Conservation (phyloP, 345 rosid species). For the Salix arbutifolia region DNA sequence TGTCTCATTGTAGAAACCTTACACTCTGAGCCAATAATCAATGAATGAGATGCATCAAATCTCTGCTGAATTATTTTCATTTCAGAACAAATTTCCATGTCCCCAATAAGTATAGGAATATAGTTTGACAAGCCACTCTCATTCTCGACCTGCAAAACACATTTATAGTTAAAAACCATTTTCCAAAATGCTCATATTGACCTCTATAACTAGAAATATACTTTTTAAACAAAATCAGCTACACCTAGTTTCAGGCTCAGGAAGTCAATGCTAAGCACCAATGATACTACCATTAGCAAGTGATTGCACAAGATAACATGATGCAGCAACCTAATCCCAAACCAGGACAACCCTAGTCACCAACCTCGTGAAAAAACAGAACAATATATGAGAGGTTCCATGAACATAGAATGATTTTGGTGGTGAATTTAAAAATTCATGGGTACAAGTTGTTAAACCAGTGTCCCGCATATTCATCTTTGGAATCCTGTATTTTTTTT, state of each 20-base stretch:
- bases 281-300: neutral
- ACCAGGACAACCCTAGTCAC: neutral
- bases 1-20: conserved; percentile 43
- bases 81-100: conserved; percentile 68
- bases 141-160: conserved; percentile 68
- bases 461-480: neutral
- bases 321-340: neutral
- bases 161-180: neutral
- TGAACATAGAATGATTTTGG: neutral
- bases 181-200: neutral
- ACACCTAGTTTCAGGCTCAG: neutral
- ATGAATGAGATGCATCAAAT: conserved; percentile 40
- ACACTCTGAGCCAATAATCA: conserved; percentile 35
- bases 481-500: neutral
- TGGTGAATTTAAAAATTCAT: neutral
- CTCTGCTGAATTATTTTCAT: conserved; percentile 62
- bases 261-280: neutral
- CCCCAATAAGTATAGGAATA: conserved; percentile 72
- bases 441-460: neutral
- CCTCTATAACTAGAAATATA: neutral
- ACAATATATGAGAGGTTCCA: neutral
- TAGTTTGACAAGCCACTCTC: conserved; percentile 87
- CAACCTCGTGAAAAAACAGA: neutral
- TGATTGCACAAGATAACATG: neutral
- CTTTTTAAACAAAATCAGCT: neutral